phyloP scores from a whole-genome alignment of 805 yeast species.

The Wickerhamomyces chaumierensis region DNA sequence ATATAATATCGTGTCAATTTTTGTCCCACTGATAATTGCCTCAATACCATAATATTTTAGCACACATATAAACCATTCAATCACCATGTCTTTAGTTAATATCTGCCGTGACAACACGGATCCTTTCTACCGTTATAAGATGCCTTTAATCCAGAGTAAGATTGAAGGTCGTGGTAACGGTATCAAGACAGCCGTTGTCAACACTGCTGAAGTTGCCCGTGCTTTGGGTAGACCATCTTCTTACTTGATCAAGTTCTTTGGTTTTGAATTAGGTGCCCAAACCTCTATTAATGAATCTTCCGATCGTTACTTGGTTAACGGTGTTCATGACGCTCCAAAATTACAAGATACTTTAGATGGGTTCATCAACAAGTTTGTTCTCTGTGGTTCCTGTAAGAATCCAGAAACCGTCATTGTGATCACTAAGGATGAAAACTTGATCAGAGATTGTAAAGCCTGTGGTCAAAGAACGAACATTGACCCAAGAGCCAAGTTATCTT shows the following conservation, averaged over 20 bases:
- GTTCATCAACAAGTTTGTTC: constrained; percentile 82
- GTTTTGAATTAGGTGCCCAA: constrained; percentile 95
- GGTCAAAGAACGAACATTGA: constrained; percentile 82
- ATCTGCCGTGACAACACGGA: constrained; percentile 95
- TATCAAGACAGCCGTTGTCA: constrained; percentile 89
- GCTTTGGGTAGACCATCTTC: constrained; percentile 90
- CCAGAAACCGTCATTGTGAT: constrained; percentile 92
- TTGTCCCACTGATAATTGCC: too few relatives aligned
- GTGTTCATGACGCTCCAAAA: constrained; percentile 83
- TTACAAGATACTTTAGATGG: constrained; percentile 93
- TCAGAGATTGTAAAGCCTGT: constrained; percentile 96
- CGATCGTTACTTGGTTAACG: constrained; percentile 88
- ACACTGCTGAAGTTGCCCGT: constrained; percentile 86
- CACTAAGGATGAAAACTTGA: constrained; percentile 61
- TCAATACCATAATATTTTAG: neutral
- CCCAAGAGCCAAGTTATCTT: constrained; percentile 75
- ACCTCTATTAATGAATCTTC: constrained; percentile 68
- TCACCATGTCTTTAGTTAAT: constrained; percentile 65
- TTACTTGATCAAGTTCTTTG: constrained; percentile 88
- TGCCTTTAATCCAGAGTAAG: constrained; percentile 96
- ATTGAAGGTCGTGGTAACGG: constrained; percentile 99
- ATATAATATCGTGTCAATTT: too few relatives aligned
- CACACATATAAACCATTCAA: constrained; percentile 19
- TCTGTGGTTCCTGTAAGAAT: constrained; percentile 91
- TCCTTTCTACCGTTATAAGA: constrained; percentile 98